phyloP scores from a whole-genome alignment of 768 basidiomycete species.

The Filobasidium wieringae region DNA sequence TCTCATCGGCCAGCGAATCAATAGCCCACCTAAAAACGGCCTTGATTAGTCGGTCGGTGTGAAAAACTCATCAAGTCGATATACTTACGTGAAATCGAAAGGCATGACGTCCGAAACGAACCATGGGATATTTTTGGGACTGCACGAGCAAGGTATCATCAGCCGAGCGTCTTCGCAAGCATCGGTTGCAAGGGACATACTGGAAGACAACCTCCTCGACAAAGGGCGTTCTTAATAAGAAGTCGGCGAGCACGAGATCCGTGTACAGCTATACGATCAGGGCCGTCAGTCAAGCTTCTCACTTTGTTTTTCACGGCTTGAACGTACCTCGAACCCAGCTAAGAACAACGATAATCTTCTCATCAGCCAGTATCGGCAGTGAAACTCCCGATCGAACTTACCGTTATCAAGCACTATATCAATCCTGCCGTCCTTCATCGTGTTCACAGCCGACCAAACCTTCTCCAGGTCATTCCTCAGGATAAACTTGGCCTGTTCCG shows the following conservation, averaged over 20 bases:
- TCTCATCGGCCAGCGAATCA: conserved; percentile 41
- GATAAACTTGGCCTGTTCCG: conserved; percentile 64
- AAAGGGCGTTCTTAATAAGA: conserved; percentile 78
- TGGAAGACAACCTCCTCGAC: conserved; percentile 77
- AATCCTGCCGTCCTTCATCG: conserved; percentile 47
- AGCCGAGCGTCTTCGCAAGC: background rate
- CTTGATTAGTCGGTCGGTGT: background rate
- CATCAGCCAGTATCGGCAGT: background rate
- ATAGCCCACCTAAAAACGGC: conserved; percentile 43
- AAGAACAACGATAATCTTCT: background rate
- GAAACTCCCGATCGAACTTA: conserved; percentile 33
- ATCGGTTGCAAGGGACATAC: conserved; percentile 43
- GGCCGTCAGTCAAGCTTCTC: background rate
- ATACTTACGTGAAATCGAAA: conserved; percentile 52
- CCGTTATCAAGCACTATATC: conserved; percentile 91
- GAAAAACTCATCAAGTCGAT: conserved; percentile 22
- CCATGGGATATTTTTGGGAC: conserved; percentile 91
- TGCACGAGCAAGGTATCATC: conserved; percentile 30
- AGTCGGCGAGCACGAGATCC: conserved; percentile 67
- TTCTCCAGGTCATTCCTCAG: conserved; percentile 66
- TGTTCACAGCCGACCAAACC: conserved; percentile 62
- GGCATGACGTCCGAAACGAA: conserved; percentile 94
- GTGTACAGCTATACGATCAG: conserved; percentile 60
- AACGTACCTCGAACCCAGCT: conserved; percentile 80
- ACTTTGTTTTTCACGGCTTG: no score